Evolutionary conservation across 208 protist genomes (phyloP).

Genomic region (Trypanosoma melophagium): DNA sequence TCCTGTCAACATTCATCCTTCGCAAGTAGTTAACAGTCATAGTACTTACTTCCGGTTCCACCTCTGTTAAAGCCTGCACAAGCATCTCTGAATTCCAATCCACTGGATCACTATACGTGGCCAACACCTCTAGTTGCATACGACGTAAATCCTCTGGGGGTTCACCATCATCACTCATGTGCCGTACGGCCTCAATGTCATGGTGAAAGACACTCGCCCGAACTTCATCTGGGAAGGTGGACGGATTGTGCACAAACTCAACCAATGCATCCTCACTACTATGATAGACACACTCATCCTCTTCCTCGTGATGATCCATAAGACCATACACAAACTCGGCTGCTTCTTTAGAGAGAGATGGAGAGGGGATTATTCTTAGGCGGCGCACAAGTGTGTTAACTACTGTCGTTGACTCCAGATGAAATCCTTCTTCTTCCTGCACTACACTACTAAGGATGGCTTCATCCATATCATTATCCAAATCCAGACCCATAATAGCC

Average conservation of each 20-base stretch:
- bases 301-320: no score
- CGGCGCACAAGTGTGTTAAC: conserved; percentile 10
- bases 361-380: background rate
- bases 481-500: background rate
- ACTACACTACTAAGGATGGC: background rate
- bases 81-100: conserved; percentile 29
- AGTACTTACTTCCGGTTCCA: conserved; percentile 14
- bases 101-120: conserved; percentile 23
- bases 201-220: conserved; percentile 17
- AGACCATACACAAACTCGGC: background rate
- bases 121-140: conserved; percentile 24
- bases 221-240: conserved; percentile 27
- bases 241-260: conserved; percentile 28
- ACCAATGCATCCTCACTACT: background rate
- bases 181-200: conserved; percentile 19
- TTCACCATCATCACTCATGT: conserved; percentile 24
- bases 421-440: conserved; percentile 9
- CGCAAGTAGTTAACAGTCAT: conserved; percentile 26
- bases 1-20: conserved; percentile 23
- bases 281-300: background rate
- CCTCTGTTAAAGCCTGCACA: conserved; percentile 21
- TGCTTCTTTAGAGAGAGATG: background rate
- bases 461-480: background rate
- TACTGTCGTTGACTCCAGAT: conserved; percentile 13
- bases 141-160: conserved; percentile 16